Percentiles rank a stretch among this genome's conserved stretches.
phyloP scores from a whole-genome alignment of 345 rosid genomes.

The Syzygium oleosum region DNA sequence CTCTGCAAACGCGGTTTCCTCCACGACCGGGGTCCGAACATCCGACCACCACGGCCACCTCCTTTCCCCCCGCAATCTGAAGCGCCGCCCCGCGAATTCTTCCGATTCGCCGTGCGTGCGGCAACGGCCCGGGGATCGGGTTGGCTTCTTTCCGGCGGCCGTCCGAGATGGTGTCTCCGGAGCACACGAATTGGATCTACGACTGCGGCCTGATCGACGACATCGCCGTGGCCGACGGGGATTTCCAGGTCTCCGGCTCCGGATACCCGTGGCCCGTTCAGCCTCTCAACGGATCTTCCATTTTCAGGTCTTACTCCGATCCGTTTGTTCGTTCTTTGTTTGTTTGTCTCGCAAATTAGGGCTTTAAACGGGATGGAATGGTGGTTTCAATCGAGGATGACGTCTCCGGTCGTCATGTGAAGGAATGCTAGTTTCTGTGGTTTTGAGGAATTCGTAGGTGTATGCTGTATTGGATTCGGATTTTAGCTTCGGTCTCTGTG shows the following conservation, averaged over 20 bases:
- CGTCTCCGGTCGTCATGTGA: background rate
- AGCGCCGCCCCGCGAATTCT: background rate
- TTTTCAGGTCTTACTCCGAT: slow-evolving; percentile 37
- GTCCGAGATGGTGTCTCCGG: slow-evolving; percentile 61
- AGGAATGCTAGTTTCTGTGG: background rate
- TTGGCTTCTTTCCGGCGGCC: background rate
- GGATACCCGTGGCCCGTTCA: slow-evolving; percentile 75
- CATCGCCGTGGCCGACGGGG: slow-evolving; percentile 42
- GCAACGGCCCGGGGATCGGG: background rate
- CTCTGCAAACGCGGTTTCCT: background rate
- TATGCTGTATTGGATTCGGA: background rate
- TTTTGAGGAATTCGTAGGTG: background rate
- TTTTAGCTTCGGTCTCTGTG: background rate
- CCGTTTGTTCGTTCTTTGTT: background rate
- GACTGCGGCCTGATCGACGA: slow-evolving; percentile 71
- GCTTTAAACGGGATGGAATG: background rate
- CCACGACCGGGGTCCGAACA: background rate
- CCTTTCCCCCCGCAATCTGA: background rate
- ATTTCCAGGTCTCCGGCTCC: slow-evolving; percentile 43
- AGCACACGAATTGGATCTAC: slow-evolving; percentile 52
- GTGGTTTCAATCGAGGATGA: background rate
- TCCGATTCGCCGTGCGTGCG: background rate
- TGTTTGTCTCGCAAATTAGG: background rate
- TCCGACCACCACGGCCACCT: background rate
- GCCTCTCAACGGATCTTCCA: slow-evolving; percentile 42